Evolutionary conservation across 257 asterid species (phyloP), one percentile per base, ranked within the genome.

Genomic region (Solanum piurae): DNA sequence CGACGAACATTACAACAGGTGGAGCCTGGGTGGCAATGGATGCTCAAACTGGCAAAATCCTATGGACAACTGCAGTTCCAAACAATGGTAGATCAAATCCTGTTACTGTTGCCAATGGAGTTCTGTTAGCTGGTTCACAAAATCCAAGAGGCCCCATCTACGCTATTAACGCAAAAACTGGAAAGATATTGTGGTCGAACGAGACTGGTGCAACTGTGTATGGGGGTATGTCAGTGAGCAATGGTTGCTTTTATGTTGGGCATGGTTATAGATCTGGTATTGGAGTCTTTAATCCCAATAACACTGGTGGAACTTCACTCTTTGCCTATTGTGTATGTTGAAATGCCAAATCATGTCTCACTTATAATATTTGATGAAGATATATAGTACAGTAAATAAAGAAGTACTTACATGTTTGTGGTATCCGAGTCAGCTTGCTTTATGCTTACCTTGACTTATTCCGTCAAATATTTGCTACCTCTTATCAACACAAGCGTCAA

Each of bases 1-100:
- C 93, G 0, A 83, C 84, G 5, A 87, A 89, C 3, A 87, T 93
- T 83, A 92, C 91, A 9, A 88, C 55, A 1, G 93, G 92, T 23
- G 94, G 94, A 27, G 93, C 90, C 7, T 94, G 96, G 95, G 95
- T 92, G 9, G 92, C 92, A 14, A 89, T 94, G 95, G 93, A 91
- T 84, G 90, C 94, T 46, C 77, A 46, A 31, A 89, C 90, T 0
- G 96, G 96, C n/a, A 29, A 88, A 33, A 62, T 92, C 36, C 3
- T 92, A 64, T 92, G 95, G 95, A 92, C 96, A n/a, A 90, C 95
- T 3, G 94, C 93, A 9, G 91, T 86, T 73, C 94, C 96, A 1
- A 8, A 91, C 87, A 92, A 92, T 40, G 91, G 89, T 72, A 88
- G 88, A 1, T 87, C 90, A 1, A 92, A 91, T 77, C 93, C 93